These are phyloP conservation scores for Fomes fomentarius DNA, from an alignment of 1,284 basidiomycete species.

Conservation along the genomic window DNA sequence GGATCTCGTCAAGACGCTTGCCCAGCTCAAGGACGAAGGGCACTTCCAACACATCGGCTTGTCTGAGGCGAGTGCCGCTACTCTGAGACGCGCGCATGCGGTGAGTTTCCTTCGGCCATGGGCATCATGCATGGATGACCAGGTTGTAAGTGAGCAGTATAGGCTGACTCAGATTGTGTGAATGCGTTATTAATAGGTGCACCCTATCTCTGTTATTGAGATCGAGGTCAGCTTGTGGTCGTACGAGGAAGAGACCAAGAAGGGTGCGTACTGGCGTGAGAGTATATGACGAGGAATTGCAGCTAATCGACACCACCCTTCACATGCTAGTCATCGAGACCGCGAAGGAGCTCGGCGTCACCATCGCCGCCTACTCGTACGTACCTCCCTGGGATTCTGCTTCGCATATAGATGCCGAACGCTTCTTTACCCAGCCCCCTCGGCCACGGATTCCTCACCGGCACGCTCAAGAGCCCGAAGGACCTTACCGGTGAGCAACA, in stretches of 20 bases:
- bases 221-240: slow-evolving; percentile 57
- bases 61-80: slow-evolving; percentile 50
- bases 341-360: slow-evolving; percentile 47
- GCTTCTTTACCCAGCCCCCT: slow-evolving; percentile 42
- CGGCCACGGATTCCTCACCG: slow-evolving; percentile 60
- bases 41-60: slow-evolving; percentile 47
- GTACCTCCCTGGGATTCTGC: slow-evolving; percentile 14
- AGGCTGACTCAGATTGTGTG: too few relatives aligned
- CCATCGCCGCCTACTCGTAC: slow-evolving; percentile 56
- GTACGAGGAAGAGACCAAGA: slow-evolving; percentile 48
- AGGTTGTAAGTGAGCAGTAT: too few relatives aligned
- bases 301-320: not conserved
- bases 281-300: too few relatives aligned
- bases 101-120: slow-evolving; percentile 1
- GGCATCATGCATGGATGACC: too few relatives aligned
- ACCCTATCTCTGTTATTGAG: slow-evolving; percentile 49
- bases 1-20: slow-evolving; percentile 23
- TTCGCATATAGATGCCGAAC: not conserved
- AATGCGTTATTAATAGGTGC: too few relatives aligned
- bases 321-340: slow-evolving; percentile 36
- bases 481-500: slow-evolving; percentile 43
- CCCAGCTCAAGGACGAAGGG: slow-evolving; percentile 18
- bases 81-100: slow-evolving; percentile 43
- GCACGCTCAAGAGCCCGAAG: slow-evolving; percentile 45
- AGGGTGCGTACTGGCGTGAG: slow-evolving; percentile 31